Evolutionary conservation across 345 rosid genomes (phyloP).

Genomic region (Linum trigynum): DNA sequence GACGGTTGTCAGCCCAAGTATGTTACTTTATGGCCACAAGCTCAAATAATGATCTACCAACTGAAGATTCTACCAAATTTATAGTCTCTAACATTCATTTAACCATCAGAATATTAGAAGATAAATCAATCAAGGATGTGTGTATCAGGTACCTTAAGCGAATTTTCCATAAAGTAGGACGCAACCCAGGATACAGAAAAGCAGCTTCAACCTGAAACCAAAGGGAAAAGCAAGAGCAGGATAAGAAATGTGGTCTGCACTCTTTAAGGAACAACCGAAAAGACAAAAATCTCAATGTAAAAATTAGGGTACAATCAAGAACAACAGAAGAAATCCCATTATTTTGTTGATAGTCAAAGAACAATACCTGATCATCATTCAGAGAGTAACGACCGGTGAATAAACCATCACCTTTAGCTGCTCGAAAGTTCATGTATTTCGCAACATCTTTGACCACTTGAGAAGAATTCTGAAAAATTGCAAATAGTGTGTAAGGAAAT

Average conservation of each 20-base stretch:
- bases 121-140: background rate
- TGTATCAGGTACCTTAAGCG: slow-evolving; percentile 54
- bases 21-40: too few species aligned
- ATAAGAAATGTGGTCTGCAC: too few species aligned
- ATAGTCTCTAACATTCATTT: background rate
- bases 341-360: background rate
- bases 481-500: background rate
- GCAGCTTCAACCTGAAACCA: slow-evolving; percentile 77
- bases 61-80: background rate
- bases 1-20: background rate
- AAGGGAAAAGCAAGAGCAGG: background rate
- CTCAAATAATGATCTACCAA: too few species aligned
- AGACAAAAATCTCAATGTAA: background rate
- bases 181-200: slow-evolving; percentile 65
- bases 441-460: slow-evolving; percentile 81
- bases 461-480: slow-evolving; percentile 54
- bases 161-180: slow-evolving; percentile 72
- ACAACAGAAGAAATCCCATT: background rate
- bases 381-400: slow-evolving; percentile 66
- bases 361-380: slow-evolving; percentile 64
- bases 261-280: background rate
- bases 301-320: slow-evolving; percentile 1
- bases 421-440: slow-evolving; percentile 69
- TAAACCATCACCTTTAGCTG: slow-evolving; percentile 59
- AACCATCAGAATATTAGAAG: background rate